These are phyloP conservation scores for Butyriboletus loyo DNA, from an alignment of 768 basidiomycete genomes.

Conservation along the genomic window DNA sequence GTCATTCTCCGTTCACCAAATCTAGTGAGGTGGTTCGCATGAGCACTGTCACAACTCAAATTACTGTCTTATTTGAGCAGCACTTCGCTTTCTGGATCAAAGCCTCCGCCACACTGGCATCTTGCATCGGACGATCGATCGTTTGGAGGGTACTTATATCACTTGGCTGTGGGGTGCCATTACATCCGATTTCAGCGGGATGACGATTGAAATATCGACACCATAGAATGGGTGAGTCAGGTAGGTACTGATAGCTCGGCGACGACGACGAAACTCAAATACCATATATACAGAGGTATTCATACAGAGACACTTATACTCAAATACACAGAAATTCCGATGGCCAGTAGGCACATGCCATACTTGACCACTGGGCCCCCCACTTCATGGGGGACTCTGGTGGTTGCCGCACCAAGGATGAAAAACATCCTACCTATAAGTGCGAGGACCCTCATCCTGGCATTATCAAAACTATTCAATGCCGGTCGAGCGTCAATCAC, in stretches of 20 bases:
- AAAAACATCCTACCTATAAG: neutral
- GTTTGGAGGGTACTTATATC: neutral
- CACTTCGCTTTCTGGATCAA: too few relatives aligned
- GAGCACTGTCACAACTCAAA: too few relatives aligned
- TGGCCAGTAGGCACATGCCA: neutral
- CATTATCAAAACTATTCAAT: constrained; percentile 7
- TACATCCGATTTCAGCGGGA: neutral
- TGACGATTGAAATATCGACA: neutral
- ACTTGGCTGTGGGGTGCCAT: neutral
- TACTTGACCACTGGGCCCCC: neutral
- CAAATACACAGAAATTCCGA: neutral
- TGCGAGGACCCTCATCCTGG: constrained; percentile 5
- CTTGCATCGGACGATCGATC: neutral
- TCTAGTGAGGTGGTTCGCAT: too few relatives aligned
- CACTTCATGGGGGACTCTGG: neutral
- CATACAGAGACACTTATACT: neutral
- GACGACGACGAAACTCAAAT: neutral
- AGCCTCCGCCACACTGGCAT: too few relatives aligned
- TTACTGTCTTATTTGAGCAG: too few relatives aligned
- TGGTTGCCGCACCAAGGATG: neutral
- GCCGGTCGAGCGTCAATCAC: constrained; percentile 7
- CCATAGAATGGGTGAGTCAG: too few relatives aligned
- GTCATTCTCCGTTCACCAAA: too few relatives aligned
- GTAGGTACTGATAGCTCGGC: too few relatives aligned
- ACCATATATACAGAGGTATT: neutral